phyloP scores from a whole-genome alignment of 164 flowering plant species.

The Piper betle region DNA sequence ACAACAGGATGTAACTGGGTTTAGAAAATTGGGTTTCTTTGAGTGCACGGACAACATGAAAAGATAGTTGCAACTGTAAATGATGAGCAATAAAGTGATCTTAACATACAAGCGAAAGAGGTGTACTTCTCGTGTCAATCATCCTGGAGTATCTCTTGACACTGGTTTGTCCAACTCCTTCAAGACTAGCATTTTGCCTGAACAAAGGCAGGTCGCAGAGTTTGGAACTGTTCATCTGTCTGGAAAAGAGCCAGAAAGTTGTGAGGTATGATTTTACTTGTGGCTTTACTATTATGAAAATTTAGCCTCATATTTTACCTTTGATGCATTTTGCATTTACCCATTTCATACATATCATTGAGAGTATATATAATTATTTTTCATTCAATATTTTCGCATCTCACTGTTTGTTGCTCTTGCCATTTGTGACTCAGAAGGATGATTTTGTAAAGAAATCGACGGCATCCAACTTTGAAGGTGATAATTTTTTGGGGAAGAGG shows the following conservation, averaged over 20 bases:
- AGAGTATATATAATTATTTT: background rate
- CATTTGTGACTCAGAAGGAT: constrained; percentile 1
- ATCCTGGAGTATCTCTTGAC: background rate
- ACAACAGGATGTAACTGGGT: no score
- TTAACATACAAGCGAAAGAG: constrained; percentile 7
- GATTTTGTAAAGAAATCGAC: background rate
- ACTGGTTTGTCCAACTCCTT: background rate
- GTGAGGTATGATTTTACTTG: background rate
- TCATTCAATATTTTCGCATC: no score
- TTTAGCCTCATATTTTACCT: background rate
- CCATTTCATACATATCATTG: background rate
- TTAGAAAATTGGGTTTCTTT: no score
- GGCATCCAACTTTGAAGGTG: background rate
- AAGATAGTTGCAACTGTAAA: background rate
- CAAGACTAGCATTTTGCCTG: background rate
- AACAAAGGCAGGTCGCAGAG: background rate
- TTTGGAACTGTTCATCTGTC: background rate
- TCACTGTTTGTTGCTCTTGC: background rate
- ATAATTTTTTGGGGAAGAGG: background rate
- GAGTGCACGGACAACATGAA: background rate
- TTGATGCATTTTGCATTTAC: background rate
- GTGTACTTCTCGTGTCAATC: background rate
- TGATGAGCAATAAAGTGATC: constrained; percentile 7
- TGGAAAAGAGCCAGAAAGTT: background rate
- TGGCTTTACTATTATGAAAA: background rate